Evolutionary conservation across 1,139 yeast genomes (phyloP), one percentile per base, ranked within the genome.

Genomic region (Nakaseomyces kungkrabaensis): DNA sequence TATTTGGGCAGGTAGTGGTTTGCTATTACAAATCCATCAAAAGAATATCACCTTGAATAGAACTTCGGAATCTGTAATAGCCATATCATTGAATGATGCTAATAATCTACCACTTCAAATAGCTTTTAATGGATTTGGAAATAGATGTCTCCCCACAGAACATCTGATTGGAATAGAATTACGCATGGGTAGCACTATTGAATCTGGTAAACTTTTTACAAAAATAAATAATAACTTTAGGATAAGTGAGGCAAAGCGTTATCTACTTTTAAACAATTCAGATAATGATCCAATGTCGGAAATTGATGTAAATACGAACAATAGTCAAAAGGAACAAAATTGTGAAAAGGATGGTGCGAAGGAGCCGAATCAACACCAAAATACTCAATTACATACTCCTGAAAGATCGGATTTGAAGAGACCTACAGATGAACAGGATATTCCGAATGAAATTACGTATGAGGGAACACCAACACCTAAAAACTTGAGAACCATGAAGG

Each of bases 191-290:
- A 48, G 52, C 17, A 29, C 27, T 36, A 26, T 27, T 2, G 40
- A 43, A 1, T 40, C 52, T 24, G 54, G 52, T 6, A 22, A 27
- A 1, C 49, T 57, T 37, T 49, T 51, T 37, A 37, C 46, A 8
- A 50, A 50, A 33, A 50, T 55, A 3, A 52, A 51, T 4, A 52
- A 48, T 36, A 27, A 46, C 6, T 54, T 54, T 5, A 61, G 58
- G 44, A 51, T 62, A 1, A 61, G 66, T 49, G 61, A 61, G 47
- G 59, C 54, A 1, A 51, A 52, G 36, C 52, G 56, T 3, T 59
- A 52, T 37, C 54, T 62, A 29, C 47, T 54, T 3, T 49, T 62
- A 26, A 52, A 54, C 22, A 49, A 57, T 43, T 41, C 48, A 7
- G 56, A 54, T 17, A 53, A 51, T 10, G 54, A 47, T 7, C 17